phyloP scores from a whole-genome alignment of 2,329 filamentous ascomycete species.

The Colletotrichum cordylinicola region DNA sequence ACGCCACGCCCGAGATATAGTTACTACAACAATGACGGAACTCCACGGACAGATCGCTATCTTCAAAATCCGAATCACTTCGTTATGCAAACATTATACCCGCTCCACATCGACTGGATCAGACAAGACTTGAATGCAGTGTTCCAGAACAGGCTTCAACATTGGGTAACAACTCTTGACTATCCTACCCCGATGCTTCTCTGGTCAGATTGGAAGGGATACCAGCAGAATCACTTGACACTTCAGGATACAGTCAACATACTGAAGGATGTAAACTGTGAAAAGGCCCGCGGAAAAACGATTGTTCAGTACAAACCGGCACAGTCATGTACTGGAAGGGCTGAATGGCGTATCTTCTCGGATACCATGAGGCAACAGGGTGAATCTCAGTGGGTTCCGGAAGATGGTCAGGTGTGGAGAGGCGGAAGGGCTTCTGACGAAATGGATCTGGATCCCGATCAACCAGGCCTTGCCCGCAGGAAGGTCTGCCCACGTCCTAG shows the following conservation, averaged over 20 bases:
- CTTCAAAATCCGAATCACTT: background rate
- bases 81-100: background rate
- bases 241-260: background rate
- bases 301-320: constrained; percentile 1
- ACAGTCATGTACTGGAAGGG: background rate
- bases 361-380: background rate
- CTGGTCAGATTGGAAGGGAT: background rate
- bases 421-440: background rate
- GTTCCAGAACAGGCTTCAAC: background rate
- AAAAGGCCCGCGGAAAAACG: background rate
- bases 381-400: background rate
- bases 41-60: background rate
- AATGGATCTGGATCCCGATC: background rate
- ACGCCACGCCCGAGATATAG: background rate
- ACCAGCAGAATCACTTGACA: background rate
- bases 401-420: background rate
- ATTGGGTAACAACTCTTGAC: background rate
- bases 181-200: background rate
- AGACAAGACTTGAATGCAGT: background rate
- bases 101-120: background rate
- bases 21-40: background rate
- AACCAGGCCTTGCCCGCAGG: background rate
- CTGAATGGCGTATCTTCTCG: background rate
- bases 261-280: background rate
- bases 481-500: background rate